These are phyloP conservation scores for Geotrichum fermentans DNA, from an alignment of 1,139 yeast genomes.

Conservation along the genomic window DNA sequence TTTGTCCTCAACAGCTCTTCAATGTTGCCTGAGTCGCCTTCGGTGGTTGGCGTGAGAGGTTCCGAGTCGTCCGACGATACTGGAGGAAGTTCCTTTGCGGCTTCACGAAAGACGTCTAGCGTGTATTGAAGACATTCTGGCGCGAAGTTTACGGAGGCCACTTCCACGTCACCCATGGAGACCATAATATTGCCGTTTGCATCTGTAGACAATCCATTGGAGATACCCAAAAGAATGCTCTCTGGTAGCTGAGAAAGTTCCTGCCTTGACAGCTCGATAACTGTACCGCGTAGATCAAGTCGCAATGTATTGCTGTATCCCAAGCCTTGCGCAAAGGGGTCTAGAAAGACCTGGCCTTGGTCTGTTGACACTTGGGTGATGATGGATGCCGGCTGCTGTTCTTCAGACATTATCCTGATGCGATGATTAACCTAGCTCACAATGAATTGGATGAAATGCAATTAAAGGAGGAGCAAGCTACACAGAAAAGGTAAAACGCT, in stretches of 20 bases:
- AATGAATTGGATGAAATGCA: too few relatives aligned
- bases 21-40: slow-evolving; percentile 32
- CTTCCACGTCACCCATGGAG: slow-evolving; percentile 20
- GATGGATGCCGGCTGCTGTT: slow-evolving; percentile 24
- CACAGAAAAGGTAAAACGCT: too few relatives aligned
- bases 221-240: slow-evolving; percentile 77
- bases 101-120: slow-evolving; percentile 56
- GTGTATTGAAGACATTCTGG: slow-evolving; percentile 83
- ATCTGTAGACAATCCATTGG: slow-evolving; percentile 83
- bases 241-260: slow-evolving; percentile 91
- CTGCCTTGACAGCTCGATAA: slow-evolving; percentile 72
- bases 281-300: slow-evolving; percentile 58
- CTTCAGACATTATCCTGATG: too few relatives aligned
- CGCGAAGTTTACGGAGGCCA: slow-evolving; percentile 49
- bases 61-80: slow-evolving; percentile 21
- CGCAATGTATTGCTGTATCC: slow-evolving; percentile 39
- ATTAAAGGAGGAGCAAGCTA: too few relatives aligned
- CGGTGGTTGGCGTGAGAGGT: slow-evolving; percentile 1
- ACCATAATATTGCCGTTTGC: slow-evolving; percentile 53
- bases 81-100: slow-evolving; percentile 33
- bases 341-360: slow-evolving; percentile 14
- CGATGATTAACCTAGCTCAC: too few relatives aligned
- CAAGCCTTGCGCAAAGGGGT: slow-evolving; percentile 5
- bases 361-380: slow-evolving; percentile 35
- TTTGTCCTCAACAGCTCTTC: slow-evolving; percentile 64